A percentile compares a stretch with the other conserved stretches of the same genome.
Conservation (phyloP, 1,284 basidiomycete genomes). For the Bjerkandera adusta region DNA sequence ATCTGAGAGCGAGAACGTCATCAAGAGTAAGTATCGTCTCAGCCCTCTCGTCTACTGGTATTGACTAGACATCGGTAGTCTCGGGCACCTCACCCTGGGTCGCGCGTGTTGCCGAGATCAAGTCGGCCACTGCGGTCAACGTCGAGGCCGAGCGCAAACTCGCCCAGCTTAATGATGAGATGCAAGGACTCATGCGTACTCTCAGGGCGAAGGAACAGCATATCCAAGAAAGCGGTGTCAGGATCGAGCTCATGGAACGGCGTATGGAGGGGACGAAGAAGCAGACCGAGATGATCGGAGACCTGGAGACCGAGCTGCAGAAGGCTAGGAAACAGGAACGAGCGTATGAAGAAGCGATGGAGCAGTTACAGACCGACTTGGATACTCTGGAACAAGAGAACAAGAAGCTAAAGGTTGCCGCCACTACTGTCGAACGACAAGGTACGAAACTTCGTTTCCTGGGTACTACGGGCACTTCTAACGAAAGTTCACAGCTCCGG, state of each 20-base stretch:
- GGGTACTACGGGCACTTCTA: slow-evolving; percentile 13
- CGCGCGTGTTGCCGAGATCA: slow-evolving; percentile 83
- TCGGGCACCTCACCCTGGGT: slow-evolving; percentile 86
- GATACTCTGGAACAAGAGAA: slow-evolving; percentile 88
- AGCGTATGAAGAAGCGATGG: slow-evolving; percentile 90
- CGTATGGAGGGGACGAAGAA: slow-evolving; percentile 89
- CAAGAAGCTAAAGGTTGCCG: slow-evolving; percentile 70
- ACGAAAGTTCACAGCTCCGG: slow-evolving; percentile 10
- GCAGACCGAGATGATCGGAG: slow-evolving; percentile 79
- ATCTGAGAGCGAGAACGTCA: slow-evolving; percentile 73
- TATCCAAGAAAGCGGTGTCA: slow-evolving; percentile 87
- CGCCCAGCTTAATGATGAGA: slow-evolving; percentile 82
- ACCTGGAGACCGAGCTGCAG: slow-evolving; percentile 78
- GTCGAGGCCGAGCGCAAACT: slow-evolving; percentile 90
- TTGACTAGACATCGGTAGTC: slow-evolving; percentile 42
- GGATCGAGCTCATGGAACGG: slow-evolving; percentile 93
- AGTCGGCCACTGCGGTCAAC: slow-evolving; percentile 80
- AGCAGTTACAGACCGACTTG: slow-evolving; percentile 87
- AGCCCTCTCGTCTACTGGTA: neutral
- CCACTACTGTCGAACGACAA: slow-evolving; percentile 63
- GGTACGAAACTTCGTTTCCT: slow-evolving; percentile 37
- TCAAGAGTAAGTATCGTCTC: slow-evolving; percentile 61
- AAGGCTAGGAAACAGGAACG: slow-evolving; percentile 86
- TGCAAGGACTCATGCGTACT: slow-evolving; percentile 81
- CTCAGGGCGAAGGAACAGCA: slow-evolving; percentile 86